phyloP scores from a whole-genome alignment of 2,329 filamentous ascomycete species.

The Pleoardoris graminearum region DNA sequence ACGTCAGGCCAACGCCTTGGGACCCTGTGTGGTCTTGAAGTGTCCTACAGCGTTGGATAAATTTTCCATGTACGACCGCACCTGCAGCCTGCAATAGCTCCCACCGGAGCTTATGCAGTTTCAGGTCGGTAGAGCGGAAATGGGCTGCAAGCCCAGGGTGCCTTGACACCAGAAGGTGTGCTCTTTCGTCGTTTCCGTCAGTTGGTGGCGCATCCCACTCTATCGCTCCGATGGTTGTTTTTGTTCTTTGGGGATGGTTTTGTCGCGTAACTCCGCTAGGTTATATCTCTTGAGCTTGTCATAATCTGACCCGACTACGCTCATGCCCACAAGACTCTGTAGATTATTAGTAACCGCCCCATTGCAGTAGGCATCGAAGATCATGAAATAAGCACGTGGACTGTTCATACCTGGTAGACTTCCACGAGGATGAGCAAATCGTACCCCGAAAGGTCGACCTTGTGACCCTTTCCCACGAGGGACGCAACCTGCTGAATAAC shows the following conservation, averaged over 20 bases:
- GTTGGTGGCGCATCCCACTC: not conserved
- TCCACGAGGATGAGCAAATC: constrained; percentile 80
- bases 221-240: constrained; percentile 2
- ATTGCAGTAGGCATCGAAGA: constrained; percentile 3
- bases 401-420: constrained; percentile 70
- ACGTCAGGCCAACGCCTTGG: constrained; percentile 25
- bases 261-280: constrained; percentile 70
- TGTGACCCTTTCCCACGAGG: constrained; percentile 68
- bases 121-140: constrained; percentile 5
- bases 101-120: constrained; percentile 22
- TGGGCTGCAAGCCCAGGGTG: not conserved
- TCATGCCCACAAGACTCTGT: constrained; percentile 76
- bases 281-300: constrained; percentile 77
- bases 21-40: constrained; percentile 12
- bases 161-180: not conserved
- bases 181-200: not conserved
- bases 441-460: constrained; percentile 75
- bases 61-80: constrained; percentile 20
- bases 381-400: constrained; percentile 14
- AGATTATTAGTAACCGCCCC: constrained; percentile 22
- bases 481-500: constrained; percentile 73
- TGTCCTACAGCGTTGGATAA: constrained; percentile 17
- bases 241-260: constrained; percentile 31
- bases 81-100: constrained; percentile 20
- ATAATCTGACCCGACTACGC: constrained; percentile 75